Conservation (phyloP, 768 basidiomycete genomes). For the Xerocomellus intermedius region DNA sequence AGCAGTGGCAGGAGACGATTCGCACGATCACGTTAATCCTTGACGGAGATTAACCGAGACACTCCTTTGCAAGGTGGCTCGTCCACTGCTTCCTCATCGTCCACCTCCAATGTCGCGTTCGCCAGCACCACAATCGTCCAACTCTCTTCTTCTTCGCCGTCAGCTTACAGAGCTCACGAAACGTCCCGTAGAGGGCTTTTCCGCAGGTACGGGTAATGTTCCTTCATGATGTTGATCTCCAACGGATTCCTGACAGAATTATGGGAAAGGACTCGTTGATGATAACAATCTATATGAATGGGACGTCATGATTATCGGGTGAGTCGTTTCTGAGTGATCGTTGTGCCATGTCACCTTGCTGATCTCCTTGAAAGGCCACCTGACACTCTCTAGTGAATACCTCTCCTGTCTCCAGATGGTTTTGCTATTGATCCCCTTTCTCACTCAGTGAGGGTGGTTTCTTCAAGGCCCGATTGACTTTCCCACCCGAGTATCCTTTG, state of each 20-base stretch:
- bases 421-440: conserved; percentile 1
- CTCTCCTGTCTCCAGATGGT: neutral
- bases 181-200: conserved; percentile 93
- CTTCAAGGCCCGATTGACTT: conserved; percentile 86
- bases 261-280: conserved; percentile 77
- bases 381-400: conserved; percentile 84
- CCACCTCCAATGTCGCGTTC: conserved; percentile 19
- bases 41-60: too few species aligned
- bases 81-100: neutral
- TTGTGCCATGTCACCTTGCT: conserved; percentile 12
- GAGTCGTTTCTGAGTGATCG: conserved; percentile 28
- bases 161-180: conserved; percentile 87
- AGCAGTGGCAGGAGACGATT: conserved; percentile 2
- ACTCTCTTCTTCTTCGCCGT: conserved; percentile 65
- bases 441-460: conserved; percentile 87
- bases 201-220: conserved; percentile 62
- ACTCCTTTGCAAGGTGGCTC: neutral
- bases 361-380: conserved; percentile 58
- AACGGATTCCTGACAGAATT: conserved; percentile 35
- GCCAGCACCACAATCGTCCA: conserved; percentile 33
- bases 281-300: conserved; percentile 95
- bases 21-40: conserved; percentile 21
- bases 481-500: conserved; percentile 88
- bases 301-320: conserved; percentile 97
- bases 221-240: conserved; percentile 29